Base-by-base conservation (phyloP, 1,284 basidiomycete genomes). In the Chiua sp. region DNA sequence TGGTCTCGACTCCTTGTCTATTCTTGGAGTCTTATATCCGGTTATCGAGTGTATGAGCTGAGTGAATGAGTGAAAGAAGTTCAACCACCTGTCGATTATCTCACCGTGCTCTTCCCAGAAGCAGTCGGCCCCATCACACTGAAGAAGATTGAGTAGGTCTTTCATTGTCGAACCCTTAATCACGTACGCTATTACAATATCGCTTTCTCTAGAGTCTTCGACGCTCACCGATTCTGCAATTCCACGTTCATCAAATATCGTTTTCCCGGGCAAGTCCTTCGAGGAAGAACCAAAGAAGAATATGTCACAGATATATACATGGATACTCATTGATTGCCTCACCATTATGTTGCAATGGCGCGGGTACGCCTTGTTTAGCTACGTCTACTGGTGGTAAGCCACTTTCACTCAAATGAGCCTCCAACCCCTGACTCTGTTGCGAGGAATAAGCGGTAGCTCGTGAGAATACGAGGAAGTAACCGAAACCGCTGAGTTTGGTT, bases 21-120 rank as follows among this genome's bases (percentile, higher is more conserved):
- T 16, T 63, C 61, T 28, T 53, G 52, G 7, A 63, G 23, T 15
- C 57, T 18, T 12, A 61, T 65, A 20, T 51, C 56, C 49, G 60
- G 63, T 50, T 51, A 60, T 62, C 4, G 60, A 32, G 52, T 68
- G 65, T 51, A 72, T 67, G 57, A 72, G 70, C 68, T 71, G 35
- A 32, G 20, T 6, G 10, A n/a, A 51, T 51, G 33, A 37, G 32
- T 23, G 7, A 35, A 18, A 16, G 16, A 20, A 39, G 10, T 20
- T 30, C 23, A 12, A 37, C 39, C 23, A 37, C n/a, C 50, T 37
- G 8, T 12, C 26, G 23, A 15, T 18, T 18, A n/a, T 22, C 53
- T 28, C 11, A 58, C 64, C 46, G 53, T 44, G 11, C n/a, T 44
- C 42, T 44, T 44, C 1, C 42, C 42, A 22, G 42, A 44, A 13